A percentile compares a stretch with the other conserved stretches of the same genome.
Evolutionary conservation across 2,329 filamentous ascomycete species (phyloP).

Genomic region (Helotiales sp.): DNA sequence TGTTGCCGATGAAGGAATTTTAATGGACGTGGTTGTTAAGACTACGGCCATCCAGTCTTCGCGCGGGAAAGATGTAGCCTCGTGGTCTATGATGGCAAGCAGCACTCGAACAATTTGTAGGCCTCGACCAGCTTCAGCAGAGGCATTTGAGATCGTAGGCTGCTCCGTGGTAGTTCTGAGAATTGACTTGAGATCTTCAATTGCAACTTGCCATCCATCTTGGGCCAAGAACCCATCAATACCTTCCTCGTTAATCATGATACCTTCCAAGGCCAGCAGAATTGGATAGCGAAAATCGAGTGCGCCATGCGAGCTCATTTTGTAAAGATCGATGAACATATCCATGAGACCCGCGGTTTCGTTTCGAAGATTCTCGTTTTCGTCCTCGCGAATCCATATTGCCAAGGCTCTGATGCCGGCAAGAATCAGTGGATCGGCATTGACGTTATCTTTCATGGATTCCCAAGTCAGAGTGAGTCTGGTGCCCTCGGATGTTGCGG

Average conservation of each 20-base stretch:
- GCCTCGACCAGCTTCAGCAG: slow-evolving; percentile 51
- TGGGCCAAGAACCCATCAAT: slow-evolving; percentile 51
- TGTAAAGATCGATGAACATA: slow-evolving; percentile 67
- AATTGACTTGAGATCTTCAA: slow-evolving; percentile 54
- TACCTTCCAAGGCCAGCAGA: slow-evolving; percentile 63
- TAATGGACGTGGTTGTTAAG: slow-evolving; percentile 52
- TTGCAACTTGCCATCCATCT: slow-evolving; percentile 59
- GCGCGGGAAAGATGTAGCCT: slow-evolving; percentile 47
- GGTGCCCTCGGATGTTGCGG: slow-evolving; percentile 51
- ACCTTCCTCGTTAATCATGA: slow-evolving; percentile 52
- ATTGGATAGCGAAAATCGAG: slow-evolving; percentile 63
- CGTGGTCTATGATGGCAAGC: slow-evolving; percentile 56
- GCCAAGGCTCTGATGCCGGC: slow-evolving; percentile 62
- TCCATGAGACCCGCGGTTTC: slow-evolving; percentile 60
- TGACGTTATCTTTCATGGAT: slow-evolving; percentile 51
- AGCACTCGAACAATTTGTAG: slow-evolving; percentile 62
- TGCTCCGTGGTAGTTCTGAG: slow-evolving; percentile 44
- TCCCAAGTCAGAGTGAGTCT: slow-evolving; percentile 63
- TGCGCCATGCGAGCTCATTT: slow-evolving; percentile 32
- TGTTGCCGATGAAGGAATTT: slow-evolving; percentile 17
- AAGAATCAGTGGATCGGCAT: slow-evolving; percentile 62
- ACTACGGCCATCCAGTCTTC: slow-evolving; percentile 64
- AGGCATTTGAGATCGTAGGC: not conserved
- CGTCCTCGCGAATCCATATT: slow-evolving; percentile 73
- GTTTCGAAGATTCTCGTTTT: slow-evolving; percentile 60